Evolutionary conservation across 208 protist species (phyloP), one percentile per base, ranked within the genome.

Genomic region (Angomonas desouzai): DNA sequence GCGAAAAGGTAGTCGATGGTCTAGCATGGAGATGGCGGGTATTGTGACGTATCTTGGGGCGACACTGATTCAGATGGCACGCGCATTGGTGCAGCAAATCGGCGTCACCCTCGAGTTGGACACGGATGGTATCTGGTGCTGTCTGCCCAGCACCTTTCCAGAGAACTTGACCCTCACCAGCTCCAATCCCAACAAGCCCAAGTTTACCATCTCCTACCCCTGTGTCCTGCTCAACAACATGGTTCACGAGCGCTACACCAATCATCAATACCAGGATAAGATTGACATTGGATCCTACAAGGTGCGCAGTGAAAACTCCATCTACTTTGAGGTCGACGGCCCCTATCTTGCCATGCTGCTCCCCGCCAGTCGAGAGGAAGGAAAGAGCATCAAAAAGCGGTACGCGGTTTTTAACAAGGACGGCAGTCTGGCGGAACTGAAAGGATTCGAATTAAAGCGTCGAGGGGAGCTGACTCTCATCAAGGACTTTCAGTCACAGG

Each of bases 61-160:
- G 11, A 92, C 97, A n/a, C 99, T 99, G 57, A 99, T 99, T 89
- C 98, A 96, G 55, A 88, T 98, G 68, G 96, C 99, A 0, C 74
- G 98, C 27, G 66, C 96, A 25, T 77, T 99, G 11, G 90, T 99
- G 4, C 96, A 99, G 66, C 83, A 96, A 38, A 94, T 99, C 68
- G 99, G 99, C 22, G 81, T 96, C 16, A 96, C 98, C 16, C 93
- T 99, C 0, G 99, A 99, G 80, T 89, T 99, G 0, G 99, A 99
- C 80, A 99, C 99, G 13, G 99, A 99, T 85, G 99, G 99, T 66
- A 99, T 99, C 74, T 99, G 99, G 99, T 99, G 98, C 85, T 96
- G 92, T 29, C 79, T 99, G 22, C 99, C 99, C 0, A 70, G 70
- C 23, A 88, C 81, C 16, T 99, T 99, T 72, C 99, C 99, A 11